Base-by-base conservation (phyloP, 345 rosid genomes). In the Arabidopsis thaliana region DNA sequence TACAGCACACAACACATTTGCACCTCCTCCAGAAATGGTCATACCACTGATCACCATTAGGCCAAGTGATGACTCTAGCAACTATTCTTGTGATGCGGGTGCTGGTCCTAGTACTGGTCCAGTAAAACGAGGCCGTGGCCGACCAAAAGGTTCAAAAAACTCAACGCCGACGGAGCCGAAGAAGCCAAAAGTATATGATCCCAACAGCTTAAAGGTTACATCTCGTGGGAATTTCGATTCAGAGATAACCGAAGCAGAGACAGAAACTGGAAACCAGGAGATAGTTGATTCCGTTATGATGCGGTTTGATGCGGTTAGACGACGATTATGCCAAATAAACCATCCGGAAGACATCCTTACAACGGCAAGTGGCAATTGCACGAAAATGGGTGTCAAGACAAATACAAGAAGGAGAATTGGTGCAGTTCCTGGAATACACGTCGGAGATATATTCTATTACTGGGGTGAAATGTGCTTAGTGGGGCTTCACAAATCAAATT, bases 381-480 rank as follows among this genome's bases (percentile, higher is more conserved):
- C 50, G 85, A 84, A 46, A 10, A 72, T 80, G 48, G 87, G 85
- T 12, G 64, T 87, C 57, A 71, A 75, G 38, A 82, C 95, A 0
- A 91, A 89, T 68, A 48, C 25, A 38, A 83, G 38, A 77, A 89
- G 76, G 82, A 85, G 88, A 76, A 58, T 79, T 41, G 96, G 93
- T 45, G 38, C 40, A 1, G 79, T 85, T 16, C 93, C 93, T 48
- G 93, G 97, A 10, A 65, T 88, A 46, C 74, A 89, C 33, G 52
- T 84, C 16, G 93, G 97, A 0, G 91, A 89, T 7, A 85, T 89
- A 8, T 89, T 84, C 84, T 89, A 69, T 70, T 85, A 65, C 67
- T 73, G 91, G 44, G 82, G 87, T 49, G 97, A 91, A 44, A 66
- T 91, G 84, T 67, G 79, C 38, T 41, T 87, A 37, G 46, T 87